A percentile compares a stretch with the other conserved stretches of the same genome.
Evolutionary conservation across 805 yeast genomes (phyloP).

Genomic region (Zygotorulaspora chibaensis): DNA sequence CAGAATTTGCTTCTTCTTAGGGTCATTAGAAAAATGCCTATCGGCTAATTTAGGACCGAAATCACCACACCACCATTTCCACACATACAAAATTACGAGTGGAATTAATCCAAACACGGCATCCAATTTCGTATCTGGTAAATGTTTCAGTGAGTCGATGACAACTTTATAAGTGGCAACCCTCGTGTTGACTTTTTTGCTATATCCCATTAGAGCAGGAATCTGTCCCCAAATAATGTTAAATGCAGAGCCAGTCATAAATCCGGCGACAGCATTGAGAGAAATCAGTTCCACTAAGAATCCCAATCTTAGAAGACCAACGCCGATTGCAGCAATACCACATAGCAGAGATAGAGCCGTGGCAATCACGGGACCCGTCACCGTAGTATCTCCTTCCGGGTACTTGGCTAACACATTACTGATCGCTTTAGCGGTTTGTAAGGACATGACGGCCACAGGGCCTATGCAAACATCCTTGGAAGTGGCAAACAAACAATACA

Average conservation of each 20-base stretch:
- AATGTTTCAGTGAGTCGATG: conserved; percentile 64
- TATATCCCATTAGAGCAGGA: conserved; percentile 79
- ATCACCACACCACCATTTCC: conserved; percentile 60
- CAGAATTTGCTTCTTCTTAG: conserved; percentile 16
- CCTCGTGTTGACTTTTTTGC: conserved; percentile 63
- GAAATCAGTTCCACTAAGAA: conserved; percentile 87
- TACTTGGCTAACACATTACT: conserved; percentile 53
- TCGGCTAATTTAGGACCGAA: conserved; percentile 58
- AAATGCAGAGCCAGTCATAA: conserved; percentile 92
- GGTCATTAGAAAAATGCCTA: conserved; percentile 37
- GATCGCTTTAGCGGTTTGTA: conserved; percentile 76
- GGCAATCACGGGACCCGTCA: conserved; percentile 68
- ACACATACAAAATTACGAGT: conserved; percentile 61
- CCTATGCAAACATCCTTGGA: conserved; percentile 95
- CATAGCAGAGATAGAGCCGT: conserved; percentile 73
- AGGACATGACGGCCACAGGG: conserved; percentile 94
- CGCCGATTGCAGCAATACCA: conserved; percentile 79
- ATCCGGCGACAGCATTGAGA: conserved; percentile 87
- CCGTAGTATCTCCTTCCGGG: conserved; percentile 35
- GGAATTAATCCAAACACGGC: conserved; percentile 88
- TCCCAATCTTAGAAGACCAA: conserved; percentile 80
- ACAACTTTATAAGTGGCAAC: conserved; percentile 64
- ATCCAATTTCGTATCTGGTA: conserved; percentile 64
- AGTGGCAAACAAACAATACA: conserved; percentile 88
- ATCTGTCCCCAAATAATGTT: conserved; percentile 80